phyloP scores from a whole-genome alignment of 1,284 basidiomycete species.

The Cutaneotrichosporon spelunceum region DNA sequence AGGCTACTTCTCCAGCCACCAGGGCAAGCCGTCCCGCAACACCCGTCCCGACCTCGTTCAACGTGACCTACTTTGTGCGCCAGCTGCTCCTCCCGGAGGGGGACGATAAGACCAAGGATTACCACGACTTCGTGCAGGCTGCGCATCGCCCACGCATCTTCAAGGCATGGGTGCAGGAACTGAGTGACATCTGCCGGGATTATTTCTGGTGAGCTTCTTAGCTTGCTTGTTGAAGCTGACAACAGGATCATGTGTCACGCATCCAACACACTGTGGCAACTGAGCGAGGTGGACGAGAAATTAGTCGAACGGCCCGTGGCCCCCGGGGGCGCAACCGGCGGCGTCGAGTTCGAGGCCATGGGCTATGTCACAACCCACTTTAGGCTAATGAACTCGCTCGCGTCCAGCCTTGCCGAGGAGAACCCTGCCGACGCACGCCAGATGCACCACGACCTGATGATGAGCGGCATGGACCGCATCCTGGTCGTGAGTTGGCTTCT shows the following conservation, averaged over 20 bases:
- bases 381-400: slow-evolving; percentile 73
- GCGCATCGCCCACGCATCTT: slow-evolving; percentile 79
- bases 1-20: background rate
- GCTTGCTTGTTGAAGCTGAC: background rate
- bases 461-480: slow-evolving; percentile 72
- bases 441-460: slow-evolving; percentile 79
- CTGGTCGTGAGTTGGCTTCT: slow-evolving; percentile 43
- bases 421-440: slow-evolving; percentile 64
- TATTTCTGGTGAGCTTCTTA: slow-evolving; percentile 71
- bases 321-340: slow-evolving; percentile 96
- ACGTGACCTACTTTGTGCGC: slow-evolving; percentile 36
- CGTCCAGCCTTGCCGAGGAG: slow-evolving; percentile 62
- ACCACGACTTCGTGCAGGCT: slow-evolving; percentile 83
- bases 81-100: slow-evolving; percentile 46
- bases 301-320: slow-evolving; percentile 86
- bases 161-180: slow-evolving; percentile 84
- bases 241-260: slow-evolving; percentile 87
- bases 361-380: slow-evolving; percentile 83
- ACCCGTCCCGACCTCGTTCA: slow-evolving; percentile 6
- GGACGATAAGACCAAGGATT: slow-evolving; percentile 41
- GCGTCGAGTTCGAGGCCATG: slow-evolving; percentile 97
- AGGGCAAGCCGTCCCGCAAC: background rate
- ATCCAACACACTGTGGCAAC: slow-evolving; percentile 82
- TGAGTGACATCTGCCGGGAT: slow-evolving; percentile 84
- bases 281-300: slow-evolving; percentile 73